These are phyloP conservation scores for Conticribra weissflogii DNA, from an alignment of 108 stramenopile genomes.

Conservation along the genomic window DNA sequence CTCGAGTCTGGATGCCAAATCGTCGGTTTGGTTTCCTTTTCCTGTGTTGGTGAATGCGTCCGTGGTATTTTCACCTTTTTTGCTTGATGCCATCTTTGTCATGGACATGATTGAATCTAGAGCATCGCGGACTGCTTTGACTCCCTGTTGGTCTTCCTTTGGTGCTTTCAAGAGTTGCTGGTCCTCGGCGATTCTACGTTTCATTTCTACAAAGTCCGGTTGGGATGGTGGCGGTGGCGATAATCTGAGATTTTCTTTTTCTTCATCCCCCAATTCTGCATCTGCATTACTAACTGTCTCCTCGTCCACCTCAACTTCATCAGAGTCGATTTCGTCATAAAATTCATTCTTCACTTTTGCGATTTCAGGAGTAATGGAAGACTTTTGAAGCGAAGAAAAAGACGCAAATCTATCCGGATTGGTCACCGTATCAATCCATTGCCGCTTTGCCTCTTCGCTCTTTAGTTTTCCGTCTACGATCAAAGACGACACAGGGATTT, in stretches of 20 bases:
- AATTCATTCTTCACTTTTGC: neutral
- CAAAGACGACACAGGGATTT: conserved; percentile 23
- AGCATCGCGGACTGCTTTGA: conserved; percentile 34
- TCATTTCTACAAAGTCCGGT: conserved; percentile 33
- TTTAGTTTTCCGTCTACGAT: conserved; percentile 45
- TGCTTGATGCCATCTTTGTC: conserved; percentile 21
- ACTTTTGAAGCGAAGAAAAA: conserved; percentile 36
- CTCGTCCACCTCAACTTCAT: conserved; percentile 16
- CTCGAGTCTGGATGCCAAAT: conserved; percentile 55
- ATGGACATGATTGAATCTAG: conserved; percentile 43
- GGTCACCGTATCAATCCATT: conserved; percentile 60
- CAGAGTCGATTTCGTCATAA: neutral
- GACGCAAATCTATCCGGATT: conserved; percentile 59
- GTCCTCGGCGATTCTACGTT: conserved; percentile 36
- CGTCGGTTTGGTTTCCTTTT: conserved; percentile 17
- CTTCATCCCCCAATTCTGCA: conserved; percentile 12
- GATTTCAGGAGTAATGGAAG: neutral
- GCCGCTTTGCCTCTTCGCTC: conserved; percentile 51
- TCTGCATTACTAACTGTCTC: no score
- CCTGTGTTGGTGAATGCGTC: conserved; percentile 10
- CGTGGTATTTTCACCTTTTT: conserved; percentile 12
- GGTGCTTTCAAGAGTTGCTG: conserved; percentile 28
- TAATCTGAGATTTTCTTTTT: neutral
- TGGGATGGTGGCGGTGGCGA: conserved; percentile 2
- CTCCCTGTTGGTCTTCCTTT: conserved; percentile 12